A percentile compares a stretch with the other conserved stretches of the same genome.
Conservation (phyloP, 2,329 filamentous ascomycete genomes). For the Diaporthe humulicola region DNA sequence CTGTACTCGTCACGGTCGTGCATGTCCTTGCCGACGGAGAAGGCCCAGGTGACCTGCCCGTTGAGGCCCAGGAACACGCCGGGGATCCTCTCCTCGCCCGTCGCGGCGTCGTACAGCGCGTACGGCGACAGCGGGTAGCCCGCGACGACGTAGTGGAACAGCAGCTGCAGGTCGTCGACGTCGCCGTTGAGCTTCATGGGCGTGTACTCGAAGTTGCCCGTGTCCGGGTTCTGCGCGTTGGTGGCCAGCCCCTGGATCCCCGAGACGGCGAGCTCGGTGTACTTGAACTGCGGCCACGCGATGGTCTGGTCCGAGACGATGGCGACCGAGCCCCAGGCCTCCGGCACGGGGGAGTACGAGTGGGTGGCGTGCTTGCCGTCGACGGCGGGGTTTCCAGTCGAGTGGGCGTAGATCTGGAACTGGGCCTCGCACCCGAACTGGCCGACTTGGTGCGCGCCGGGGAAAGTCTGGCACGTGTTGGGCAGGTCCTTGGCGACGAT, state of each 20-base stretch:
- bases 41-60: slow-evolving; percentile 15
- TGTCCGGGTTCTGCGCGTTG: not conserved
- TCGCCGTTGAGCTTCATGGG: not conserved
- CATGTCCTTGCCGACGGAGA: not conserved
- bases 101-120: not conserved
- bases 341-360: not conserved
- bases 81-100: not conserved
- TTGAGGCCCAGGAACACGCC: not conserved
- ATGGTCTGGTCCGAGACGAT: not conserved
- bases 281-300: slow-evolving; percentile 12
- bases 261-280: not conserved
- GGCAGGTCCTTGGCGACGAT: slow-evolving; percentile 3
- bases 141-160: not conserved
- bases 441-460: not conserved
- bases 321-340: slow-evolving; percentile 4
- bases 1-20: not conserved
- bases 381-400: not conserved
- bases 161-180: slow-evolving; percentile 8
- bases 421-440: slow-evolving; percentile 1
- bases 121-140: slow-evolving; percentile 2
- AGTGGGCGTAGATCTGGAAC: slow-evolving; percentile 20
- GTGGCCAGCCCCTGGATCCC: not conserved
- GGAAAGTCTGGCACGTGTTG: slow-evolving; percentile 10
- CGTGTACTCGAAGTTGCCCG: not conserved
- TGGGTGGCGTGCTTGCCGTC: slow-evolving; percentile 16